Base-by-base conservation (phyloP, 2,329 filamentous ascomycete genomes). In the Bipolaris zeicola region DNA sequence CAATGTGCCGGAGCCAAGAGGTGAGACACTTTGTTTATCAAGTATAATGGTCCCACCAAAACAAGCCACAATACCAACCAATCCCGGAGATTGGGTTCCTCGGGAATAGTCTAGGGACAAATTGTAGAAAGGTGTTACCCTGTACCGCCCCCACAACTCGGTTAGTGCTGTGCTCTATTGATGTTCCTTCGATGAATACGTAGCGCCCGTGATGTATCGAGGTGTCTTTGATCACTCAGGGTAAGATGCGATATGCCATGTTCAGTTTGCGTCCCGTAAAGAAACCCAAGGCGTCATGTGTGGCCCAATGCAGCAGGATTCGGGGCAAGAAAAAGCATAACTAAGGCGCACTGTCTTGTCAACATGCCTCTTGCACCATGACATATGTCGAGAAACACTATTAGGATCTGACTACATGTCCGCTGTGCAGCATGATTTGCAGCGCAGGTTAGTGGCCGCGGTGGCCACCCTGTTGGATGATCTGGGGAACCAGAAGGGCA, bases 21-120 rank as follows among this genome's bases (percentile, higher is more conserved):
- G 67, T 71, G 65, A 71, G 66, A 73, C 68, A 71, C 60, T 62
- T 68, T 69, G 65, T 69, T 73, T 70, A 73, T 69, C 59, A 67
- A 64, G 60, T 63, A 61, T 44, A 50, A 50, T 52, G 41, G 28
- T 54, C 50, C 51, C 56, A 52, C 61, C 56, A 59, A 52, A 58
- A 58, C 39, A 46, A 61, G 61, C 42, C 56, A 47, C 47, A 63
- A 53, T 51, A 52, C 52, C 50, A 56, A 49, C 59, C 60, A 63
- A 64, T 67, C 64, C 68, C 63, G 66, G 66, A 59, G 55, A 60
- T 59, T 57, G 34, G 59, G 57, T 51, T 22, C 60, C 55, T 62
- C 62, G 66, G 68, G 47, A 50, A 62, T 55, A 55, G 52, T 53
- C 63, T 53, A 62, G 65, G 64, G 55, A 59, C 53, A 66, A 59